Percentiles rank a stretch among this genome's conserved stretches.
Evolutionary conservation across 2,329 filamentous ascomycete species (phyloP).

Genomic region (Exophiala alcalophila): DNA sequence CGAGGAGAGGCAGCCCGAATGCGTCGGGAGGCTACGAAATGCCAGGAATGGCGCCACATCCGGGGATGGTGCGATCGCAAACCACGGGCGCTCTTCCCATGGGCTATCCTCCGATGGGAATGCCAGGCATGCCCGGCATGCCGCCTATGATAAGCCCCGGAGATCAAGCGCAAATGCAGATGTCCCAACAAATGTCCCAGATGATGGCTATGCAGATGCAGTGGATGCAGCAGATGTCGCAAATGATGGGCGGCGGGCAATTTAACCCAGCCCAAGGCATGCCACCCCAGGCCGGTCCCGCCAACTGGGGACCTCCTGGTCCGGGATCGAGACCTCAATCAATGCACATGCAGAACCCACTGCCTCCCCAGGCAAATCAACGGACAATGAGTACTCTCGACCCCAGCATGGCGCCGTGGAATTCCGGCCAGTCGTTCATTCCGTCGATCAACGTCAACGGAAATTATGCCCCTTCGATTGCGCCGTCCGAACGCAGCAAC

Average conservation of each 20-base stretch:
- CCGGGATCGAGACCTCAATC: conserved; percentile 22
- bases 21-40: conserved; percentile 47
- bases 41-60: conserved; percentile 31
- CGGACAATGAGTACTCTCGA: conserved; percentile 84
- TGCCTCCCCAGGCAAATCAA: conserved; percentile 40
- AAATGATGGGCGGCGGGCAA: conserved; percentile 59
- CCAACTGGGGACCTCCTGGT: conserved; percentile 3
- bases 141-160: conserved; percentile 51
- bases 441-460: conserved; percentile 30
- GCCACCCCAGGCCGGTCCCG: conserved; percentile 16
- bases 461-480: conserved; percentile 82
- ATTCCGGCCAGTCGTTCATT: conserved; percentile 37
- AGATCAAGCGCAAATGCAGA: conserved; percentile 73
- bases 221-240: conserved; percentile 69
- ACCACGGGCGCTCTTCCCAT: conserved; percentile 37
- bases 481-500: conserved; percentile 93
- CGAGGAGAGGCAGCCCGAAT: conserved; percentile 75
- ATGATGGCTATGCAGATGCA: conserved; percentile 96
- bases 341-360: conserved; percentile 20
- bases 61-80: conserved; percentile 39
- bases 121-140: conserved; percentile 29
- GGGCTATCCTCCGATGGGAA: conserved; percentile 23
- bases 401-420: conserved; percentile 50
- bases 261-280: conserved; percentile 11
- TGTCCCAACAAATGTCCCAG: conserved; percentile 78